phyloP scores from a whole-genome alignment of 2,329 filamentous ascomycete species.

The Colletotrichum somersetense region DNA sequence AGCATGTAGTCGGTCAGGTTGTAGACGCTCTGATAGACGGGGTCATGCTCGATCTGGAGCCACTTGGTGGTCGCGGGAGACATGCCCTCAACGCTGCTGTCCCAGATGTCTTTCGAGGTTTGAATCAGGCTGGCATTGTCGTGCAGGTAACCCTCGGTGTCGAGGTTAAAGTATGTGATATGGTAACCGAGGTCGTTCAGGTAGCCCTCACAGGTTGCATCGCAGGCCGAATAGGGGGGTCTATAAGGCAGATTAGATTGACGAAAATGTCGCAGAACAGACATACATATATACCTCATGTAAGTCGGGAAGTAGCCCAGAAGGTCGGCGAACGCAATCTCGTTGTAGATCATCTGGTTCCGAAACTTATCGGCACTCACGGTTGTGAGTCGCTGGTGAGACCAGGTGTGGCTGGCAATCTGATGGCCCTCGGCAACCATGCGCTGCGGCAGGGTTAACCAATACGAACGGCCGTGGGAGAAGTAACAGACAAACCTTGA shows the following conservation, averaged over 20 bases:
- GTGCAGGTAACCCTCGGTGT: constrained; percentile 53
- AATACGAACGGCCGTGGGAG: constrained; percentile 2
- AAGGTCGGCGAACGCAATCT: constrained; percentile 68
- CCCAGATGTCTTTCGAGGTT: constrained; percentile 53
- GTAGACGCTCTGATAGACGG: constrained; percentile 55
- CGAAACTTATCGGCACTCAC: constrained; percentile 48
- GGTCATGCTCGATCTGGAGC: constrained; percentile 54
- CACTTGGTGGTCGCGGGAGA: constrained; percentile 46
- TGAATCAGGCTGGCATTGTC: constrained; percentile 50
- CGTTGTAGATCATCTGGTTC: constrained; percentile 65
- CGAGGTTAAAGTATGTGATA: constrained; percentile 53
- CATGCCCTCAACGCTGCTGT: constrained; percentile 49
- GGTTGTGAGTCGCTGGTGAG: constrained; percentile 51
- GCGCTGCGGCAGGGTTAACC: constrained; percentile 48
- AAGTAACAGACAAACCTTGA: constrained; percentile 45
- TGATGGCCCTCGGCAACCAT: constrained; percentile 70
- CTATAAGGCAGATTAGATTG: constrained; percentile 23
- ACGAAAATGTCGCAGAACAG: neutral
- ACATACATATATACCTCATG: constrained; percentile 51
- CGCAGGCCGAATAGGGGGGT: constrained; percentile 61
- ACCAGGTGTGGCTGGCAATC: constrained; percentile 70
- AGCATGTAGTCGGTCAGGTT: constrained; percentile 55
- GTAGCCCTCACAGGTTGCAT: constrained; percentile 33
- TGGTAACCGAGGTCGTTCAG: constrained; percentile 52
- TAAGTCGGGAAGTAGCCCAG: constrained; percentile 68